Conservation (phyloP, 1,139 yeast genomes). For the Saccharomycopsis crataegensis region DNA sequence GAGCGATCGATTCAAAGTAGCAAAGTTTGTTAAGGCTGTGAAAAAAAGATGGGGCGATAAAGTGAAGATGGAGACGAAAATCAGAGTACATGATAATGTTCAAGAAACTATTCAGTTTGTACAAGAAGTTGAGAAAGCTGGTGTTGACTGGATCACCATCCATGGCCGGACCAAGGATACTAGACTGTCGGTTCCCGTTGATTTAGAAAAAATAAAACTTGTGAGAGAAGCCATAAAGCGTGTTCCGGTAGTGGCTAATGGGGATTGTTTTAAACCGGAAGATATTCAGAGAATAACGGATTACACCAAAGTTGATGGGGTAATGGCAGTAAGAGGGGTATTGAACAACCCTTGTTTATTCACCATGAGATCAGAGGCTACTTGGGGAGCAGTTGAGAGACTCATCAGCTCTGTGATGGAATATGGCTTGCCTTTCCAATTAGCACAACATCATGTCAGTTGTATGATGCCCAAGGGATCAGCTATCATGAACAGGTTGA, state of each 20-base stretch:
- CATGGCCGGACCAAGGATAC: constrained; percentile 89
- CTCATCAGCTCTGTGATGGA: constrained; percentile 74
- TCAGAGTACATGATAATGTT: constrained; percentile 74
- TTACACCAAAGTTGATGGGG: constrained; percentile 77
- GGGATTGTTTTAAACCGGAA: constrained; percentile 70
- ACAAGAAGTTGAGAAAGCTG: constrained; percentile 67
- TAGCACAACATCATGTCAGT: constrained; percentile 79
- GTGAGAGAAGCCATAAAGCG: constrained; percentile 48
- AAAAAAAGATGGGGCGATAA: constrained; percentile 61
- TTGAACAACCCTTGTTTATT: constrained; percentile 83
- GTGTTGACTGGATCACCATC: constrained; percentile 89
- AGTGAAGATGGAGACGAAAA: constrained; percentile 81
- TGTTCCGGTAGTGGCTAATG: constrained; percentile 90
- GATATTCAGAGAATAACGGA: constrained; percentile 59
- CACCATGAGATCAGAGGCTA: constrained; percentile 63
- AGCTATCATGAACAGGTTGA: constrained; percentile 36
- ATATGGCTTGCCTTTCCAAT: constrained; percentile 77
- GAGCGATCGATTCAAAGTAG: constrained; percentile 73
- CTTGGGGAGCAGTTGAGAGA: constrained; percentile 85
- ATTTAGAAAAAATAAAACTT: constrained; percentile 69
- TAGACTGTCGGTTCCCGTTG: constrained; percentile 75
- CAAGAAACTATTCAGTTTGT: constrained; percentile 70
- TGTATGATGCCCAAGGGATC: constrained; percentile 71
- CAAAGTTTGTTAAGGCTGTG: constrained; percentile 77
- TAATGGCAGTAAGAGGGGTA: constrained; percentile 92